Evolutionary conservation across 805 yeast genomes (phyloP).

Genomic region (Spathaspora gorwiae): DNA sequence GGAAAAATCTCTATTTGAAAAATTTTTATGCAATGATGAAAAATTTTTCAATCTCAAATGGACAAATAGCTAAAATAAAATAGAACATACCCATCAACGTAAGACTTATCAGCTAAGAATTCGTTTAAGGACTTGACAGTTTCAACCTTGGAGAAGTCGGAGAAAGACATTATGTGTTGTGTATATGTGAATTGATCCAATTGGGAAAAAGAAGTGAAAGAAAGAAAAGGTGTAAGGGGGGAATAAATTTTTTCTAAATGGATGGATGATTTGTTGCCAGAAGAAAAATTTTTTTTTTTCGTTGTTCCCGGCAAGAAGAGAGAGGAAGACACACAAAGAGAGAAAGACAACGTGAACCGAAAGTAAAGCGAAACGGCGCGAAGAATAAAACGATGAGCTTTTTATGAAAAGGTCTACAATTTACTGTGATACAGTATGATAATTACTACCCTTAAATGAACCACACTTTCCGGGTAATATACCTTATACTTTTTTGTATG

Average conservation of each 20-base stretch:
- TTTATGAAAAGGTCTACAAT: not conserved
- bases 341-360: not conserved
- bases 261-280: not conserved
- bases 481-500: too few relatives aligned
- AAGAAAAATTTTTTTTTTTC: too few relatives aligned
- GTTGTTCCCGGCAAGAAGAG: not conserved
- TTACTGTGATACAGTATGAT: not conserved
- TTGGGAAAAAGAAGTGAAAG: constrained; percentile 1
- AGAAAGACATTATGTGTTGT: constrained; percentile 55
- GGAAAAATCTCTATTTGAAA: too few relatives aligned
- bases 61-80: not conserved
- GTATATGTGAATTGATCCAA: constrained; percentile 3
- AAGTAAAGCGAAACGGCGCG: too few relatives aligned
- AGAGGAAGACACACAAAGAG: not conserved
- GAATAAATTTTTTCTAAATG: not conserved
- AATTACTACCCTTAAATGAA: not conserved
- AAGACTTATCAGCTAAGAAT: constrained; percentile 87
- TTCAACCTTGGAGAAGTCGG: constrained; percentile 77
- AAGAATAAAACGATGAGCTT: too few relatives aligned
- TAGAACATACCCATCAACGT: constrained; percentile 86
- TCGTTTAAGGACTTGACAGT: constrained; percentile 63
- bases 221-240: not conserved
- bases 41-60: too few relatives aligned
- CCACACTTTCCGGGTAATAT: not conserved
- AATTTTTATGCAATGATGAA: too few relatives aligned